Percentiles rank a stretch among this genome's conserved stretches.
Conservation (phyloP, 257 asterid genomes). For the Cordia subcordata region DNA sequence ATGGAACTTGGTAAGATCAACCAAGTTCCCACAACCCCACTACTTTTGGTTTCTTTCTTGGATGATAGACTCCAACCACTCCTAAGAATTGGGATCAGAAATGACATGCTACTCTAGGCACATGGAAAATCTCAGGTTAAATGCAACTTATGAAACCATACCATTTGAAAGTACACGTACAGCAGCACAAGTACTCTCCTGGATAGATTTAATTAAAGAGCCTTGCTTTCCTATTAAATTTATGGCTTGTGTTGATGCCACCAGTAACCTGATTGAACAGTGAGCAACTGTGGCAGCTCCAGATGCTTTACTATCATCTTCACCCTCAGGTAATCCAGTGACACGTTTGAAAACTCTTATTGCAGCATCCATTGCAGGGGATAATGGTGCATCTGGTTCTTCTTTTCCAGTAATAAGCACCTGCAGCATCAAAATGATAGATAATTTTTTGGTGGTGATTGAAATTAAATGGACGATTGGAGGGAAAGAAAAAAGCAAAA, state of each 20-base stretch:
- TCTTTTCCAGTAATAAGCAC: slow-evolving; percentile 75
- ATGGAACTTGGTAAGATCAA: too few relatives aligned
- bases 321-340: slow-evolving; percentile 48
- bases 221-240: slow-evolving; percentile 81
- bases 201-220: slow-evolving; percentile 62
- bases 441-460: too few relatives aligned
- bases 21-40: too few relatives aligned
- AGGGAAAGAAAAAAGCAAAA: background rate
- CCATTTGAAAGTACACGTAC: slow-evolving; percentile 63
- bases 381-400: slow-evolving; percentile 58
- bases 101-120: too few relatives aligned
- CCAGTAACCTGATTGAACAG: slow-evolving; percentile 56
- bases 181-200: slow-evolving; percentile 62
- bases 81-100: too few relatives aligned
- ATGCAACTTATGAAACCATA: slow-evolving; percentile 14
- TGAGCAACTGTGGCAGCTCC: slow-evolving; percentile 43
- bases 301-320: slow-evolving; percentile 29
- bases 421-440: slow-evolving; percentile 27
- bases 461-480: background rate
- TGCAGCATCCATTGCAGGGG: slow-evolving; percentile 80
- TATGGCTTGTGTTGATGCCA: slow-evolving; percentile 73
- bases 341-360: slow-evolving; percentile 61
- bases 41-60: too few relatives aligned
- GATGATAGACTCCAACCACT: too few relatives aligned
- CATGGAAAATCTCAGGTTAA: background rate